Base-by-base conservation (phyloP, 2,329 filamentous ascomycete genomes). In the Tolypocladium tundrense region DNA sequence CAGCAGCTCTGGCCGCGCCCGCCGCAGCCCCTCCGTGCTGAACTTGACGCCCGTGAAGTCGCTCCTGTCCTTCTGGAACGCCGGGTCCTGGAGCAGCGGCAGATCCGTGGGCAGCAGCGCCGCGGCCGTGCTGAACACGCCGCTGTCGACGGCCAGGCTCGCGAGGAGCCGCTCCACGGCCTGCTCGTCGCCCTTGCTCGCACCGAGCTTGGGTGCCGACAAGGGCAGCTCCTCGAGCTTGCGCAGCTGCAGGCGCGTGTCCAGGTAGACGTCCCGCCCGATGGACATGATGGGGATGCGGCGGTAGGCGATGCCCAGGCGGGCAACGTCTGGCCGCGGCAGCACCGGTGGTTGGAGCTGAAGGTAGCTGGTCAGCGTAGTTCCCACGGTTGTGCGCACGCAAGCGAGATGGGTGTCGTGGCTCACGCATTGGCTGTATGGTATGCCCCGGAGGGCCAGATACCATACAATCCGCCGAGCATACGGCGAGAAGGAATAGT, bases 211-310 rank as follows among this genome's bases (percentile, higher is more conserved):
- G 0, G 74, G 67, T 16, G 73, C 68, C 2, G 75, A 61, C 0
- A 80, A 80, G 66, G 80, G 83, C 41, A 80, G 72, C 1, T 73
- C 64, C 64, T 89, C 84, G 1, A 91, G 81, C 68, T 84, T 86
- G 33, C 70, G 70, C 24, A 91, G 70, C 64, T 90, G 90, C 27
- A 90, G 79, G 3, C 85, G 82, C 2, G 85, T 85, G 74, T 91
- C 88, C 60, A 83, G 75, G 73, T 89, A 90, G 50, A 91, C 73
- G 66, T 88, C 82, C 7, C 81, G 76, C 19, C 85, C 87, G 63
- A 90, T 84, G 27, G 83, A 73, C 55, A 90, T 71, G 55, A 90
- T 66, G 1, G 88, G 88, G 58, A 90, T 89, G 58, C 88, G 85
- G 4, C 87, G 81, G 71, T 91, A 87, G 8, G 76, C 73, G 57